Base-by-base conservation (phyloP, 1,284 basidiomycete species). In the Lignosus rhinocerotis region DNA sequence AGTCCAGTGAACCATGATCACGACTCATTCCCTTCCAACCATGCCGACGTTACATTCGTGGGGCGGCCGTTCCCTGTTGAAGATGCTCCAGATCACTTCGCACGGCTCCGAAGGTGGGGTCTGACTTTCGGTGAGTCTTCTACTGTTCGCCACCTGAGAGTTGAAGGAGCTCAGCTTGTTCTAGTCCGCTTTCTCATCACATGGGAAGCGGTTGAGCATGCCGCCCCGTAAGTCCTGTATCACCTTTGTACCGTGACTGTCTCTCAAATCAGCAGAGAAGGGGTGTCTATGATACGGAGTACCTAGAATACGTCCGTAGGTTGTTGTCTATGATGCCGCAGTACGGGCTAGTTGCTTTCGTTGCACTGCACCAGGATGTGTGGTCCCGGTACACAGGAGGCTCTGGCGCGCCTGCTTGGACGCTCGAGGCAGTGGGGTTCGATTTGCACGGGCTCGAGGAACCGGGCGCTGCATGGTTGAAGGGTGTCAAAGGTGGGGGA, bases 331-430 rank as follows among this genome's bases (percentile, higher is more conserved):
- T 94, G n/a, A 81, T 98, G 57, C 87, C 91, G 0, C 72, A 88
- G 59, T 93, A 92, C 60, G 94, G 94, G 1, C 72, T 99, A 30
- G 81, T 84, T 2, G 91, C 90, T 3, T 94, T 96, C 67, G 82
- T 99, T 14, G 85, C 84, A 1, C 70, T 94, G 54, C 93, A 95
- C 69, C 93, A 95, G 75, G 93, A 96, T 69, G 94, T 98, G 30
- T 99, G 95, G 94, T 97, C 94, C 1, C 86, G 96, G 6, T 94
- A 95, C 67, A 88, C 86, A 8, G 97, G 96, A 16, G 97, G 96
- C 2, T 94, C 92, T 1, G 94, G 93, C 3, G 93, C 93, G 2
- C 93, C 93, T 1, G 92, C 92, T 1, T 98, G 96, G 96, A 96
- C 93, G 2, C 75, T 96, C 0, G 86, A 93, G 61, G 73, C 80